Evolutionary conservation across 2,329 filamentous ascomycete genomes (phyloP), one percentile per base, ranked within the genome.

Genomic region (Clonostachys solani): DNA sequence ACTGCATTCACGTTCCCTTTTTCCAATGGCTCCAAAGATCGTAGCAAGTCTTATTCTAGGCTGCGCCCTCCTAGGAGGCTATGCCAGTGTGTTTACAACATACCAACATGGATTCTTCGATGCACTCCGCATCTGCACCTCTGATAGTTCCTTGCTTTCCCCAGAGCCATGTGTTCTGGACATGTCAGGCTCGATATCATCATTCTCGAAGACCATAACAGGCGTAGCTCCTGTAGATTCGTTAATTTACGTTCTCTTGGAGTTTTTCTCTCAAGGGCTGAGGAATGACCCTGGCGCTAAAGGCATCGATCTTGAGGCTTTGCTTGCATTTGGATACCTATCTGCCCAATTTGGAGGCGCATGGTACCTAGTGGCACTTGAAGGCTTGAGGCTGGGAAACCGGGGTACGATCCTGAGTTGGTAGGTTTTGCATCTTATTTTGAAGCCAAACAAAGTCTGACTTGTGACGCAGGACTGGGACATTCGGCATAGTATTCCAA

Each of bases 21-120:
- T 29, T 10, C 23, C 4, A 29, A 29, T 29, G 23, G 23, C 23
- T 29, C 23, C 23, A 29, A 29, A 29, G 23, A 18, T 38, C 36
- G 36, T 18, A 38, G 36, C 45, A 37, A 37, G 13, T 36, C 37
- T 47, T 4, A 40, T 50, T n/a, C 33, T 47, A 9, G 42, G 42
- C 15, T 50, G 45, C 34, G 45, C 23, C 19, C 40, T 47, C 12
- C 33, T 50, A 10, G 48, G 48, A 33, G 48, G 48, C 42, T 50
- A 50, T 18, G 43, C 42, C 10, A 38, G 42, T 29, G 47, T 50
- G 45, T 42, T 33, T 42, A 19, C 44, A 6, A 43, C 48, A n/a
- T 40, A 42, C 13, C 45, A 23, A 12, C 23, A 50, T 23, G 48
- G 48, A 36, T 50, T 47, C 45, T 34, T 50, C 37, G 48, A 50